Base-by-base conservation (phyloP, 2,329 filamentous ascomycete species). In the Moelleriella libera region DNA sequence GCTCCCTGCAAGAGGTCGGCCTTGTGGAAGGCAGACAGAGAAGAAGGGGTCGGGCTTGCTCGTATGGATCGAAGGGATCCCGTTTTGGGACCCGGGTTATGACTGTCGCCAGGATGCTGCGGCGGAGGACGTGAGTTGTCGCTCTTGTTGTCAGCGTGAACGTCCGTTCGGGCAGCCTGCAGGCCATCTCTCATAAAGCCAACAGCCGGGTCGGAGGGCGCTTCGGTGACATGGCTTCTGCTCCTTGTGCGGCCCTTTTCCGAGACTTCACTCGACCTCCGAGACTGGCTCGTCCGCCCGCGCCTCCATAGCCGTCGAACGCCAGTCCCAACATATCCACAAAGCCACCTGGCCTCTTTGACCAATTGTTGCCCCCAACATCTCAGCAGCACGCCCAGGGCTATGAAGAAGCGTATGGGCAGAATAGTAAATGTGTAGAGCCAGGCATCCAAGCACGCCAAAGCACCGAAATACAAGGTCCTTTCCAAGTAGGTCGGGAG, bases 391-490 rank as follows among this genome's bases (percentile, higher is more conserved):
- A 97, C 80, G 21, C 78, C 79, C 0, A 90, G 57, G 1, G 92
- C 90, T 49, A 89, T 84, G 47, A 85, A 63, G 56, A 98, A 97
- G 2, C 92, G 78, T 50, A 98, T 74, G 0, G 92, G 92, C 0
- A 98, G 70, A 43, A 98, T 95, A 0, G 92, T 98, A 57, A 98
- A 94, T 1, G 88, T 94, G 66, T 96, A 92, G 1, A 98, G 76
- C 88, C 90, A 98, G 1, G 90, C 85, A 62, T 98, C 92, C 5
- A 98, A 71, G 64, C 92, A 98, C 6, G 90, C 89, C 34, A 97
- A 66, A 0, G 86, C 82, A 6, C 92, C 92, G 65, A 98, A 97
- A 50, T 82, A 80, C 5, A 98, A 74, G 0, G 89, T 83, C 43
- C 83, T 77, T 65, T 98, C 92, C 5, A 98, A 72, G 51, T 84